Conservation (phyloP, 116 monocot species). For the Dioscorea cayenensis region DNA sequence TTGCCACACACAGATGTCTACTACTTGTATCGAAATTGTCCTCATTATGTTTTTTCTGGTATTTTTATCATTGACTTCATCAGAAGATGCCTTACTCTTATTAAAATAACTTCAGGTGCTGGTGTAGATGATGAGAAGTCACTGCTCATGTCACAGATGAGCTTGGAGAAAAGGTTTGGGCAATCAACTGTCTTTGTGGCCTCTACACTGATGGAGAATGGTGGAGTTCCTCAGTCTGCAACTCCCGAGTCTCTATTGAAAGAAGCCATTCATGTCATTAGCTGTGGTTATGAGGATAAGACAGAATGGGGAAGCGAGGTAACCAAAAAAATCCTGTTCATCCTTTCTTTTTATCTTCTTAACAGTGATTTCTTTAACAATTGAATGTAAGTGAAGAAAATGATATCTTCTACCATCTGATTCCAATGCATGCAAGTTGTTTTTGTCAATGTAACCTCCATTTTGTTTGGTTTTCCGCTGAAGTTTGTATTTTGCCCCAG, state of each 20-base stretch:
- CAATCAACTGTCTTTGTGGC: slow-evolving; percentile 46
- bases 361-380: no score
- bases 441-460: neutral
- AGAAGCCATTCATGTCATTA: slow-evolving; percentile 54
- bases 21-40: no score
- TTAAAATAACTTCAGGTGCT: slow-evolving; percentile 3
- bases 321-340: neutral
- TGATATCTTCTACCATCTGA: no score
- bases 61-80: neutral
- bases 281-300: slow-evolving; percentile 55
- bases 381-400: no score
- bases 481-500: slow-evolving; percentile 11
- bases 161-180: slow-evolving; percentile 48
- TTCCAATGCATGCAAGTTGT: no score
- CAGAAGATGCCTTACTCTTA: neutral
- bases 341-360: neutral
- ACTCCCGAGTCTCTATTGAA: slow-evolving; percentile 18
- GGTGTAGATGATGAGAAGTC: slow-evolving; percentile 21
- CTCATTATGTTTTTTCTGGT: neutral
- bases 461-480: neutral
- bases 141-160: slow-evolving; percentile 16
- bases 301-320: slow-evolving; percentile 68
- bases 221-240: slow-evolving; percentile 13
- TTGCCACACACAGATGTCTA: no score
- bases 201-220: slow-evolving; percentile 29